Conservation (phyloP, 805 yeast species). For the Pichia paraexigua region DNA sequence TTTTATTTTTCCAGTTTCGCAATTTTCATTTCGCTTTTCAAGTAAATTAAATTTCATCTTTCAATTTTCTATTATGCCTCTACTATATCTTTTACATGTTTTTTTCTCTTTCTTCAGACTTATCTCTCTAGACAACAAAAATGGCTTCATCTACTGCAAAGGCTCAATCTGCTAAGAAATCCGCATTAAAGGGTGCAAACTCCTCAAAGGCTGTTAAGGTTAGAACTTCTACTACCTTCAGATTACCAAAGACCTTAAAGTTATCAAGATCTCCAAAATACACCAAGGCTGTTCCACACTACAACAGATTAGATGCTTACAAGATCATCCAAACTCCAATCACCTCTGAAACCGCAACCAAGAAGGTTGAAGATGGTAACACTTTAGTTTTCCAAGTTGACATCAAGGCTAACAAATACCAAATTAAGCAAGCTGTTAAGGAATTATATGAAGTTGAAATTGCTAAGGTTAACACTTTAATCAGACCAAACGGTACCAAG, state of each 20-base stretch:
- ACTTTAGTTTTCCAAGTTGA: constrained; percentile 98
- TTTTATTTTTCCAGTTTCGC: not conserved
- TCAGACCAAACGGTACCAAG: constrained; percentile 99
- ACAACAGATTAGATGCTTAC: constrained; percentile 94
- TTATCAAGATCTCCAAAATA: constrained; percentile 92
- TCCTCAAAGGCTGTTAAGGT: constrained; percentile 84
- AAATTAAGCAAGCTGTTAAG: constrained; percentile 97
- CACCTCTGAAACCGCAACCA: constrained; percentile 98
- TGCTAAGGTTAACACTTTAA: constrained; percentile 87
- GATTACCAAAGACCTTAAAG: constrained; percentile 94
- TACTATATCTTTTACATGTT: not conserved
- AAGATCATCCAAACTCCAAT: constrained; percentile 90
- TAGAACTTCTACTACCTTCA: constrained; percentile 93
- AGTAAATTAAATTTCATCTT: not conserved
- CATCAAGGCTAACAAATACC: constrained; percentile 95
- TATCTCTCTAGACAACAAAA: constrained; percentile 8
- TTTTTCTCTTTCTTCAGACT: not conserved
- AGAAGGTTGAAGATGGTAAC: constrained; percentile 99
- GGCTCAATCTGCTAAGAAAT: constrained; percentile 98
- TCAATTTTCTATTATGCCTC: not conserved
- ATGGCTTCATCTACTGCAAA: constrained; percentile 41
- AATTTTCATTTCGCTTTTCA: not conserved
- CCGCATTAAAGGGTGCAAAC: constrained; percentile 96
- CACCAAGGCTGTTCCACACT: constrained; percentile 96
- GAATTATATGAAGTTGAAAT: constrained; percentile 97